Conservation (phyloP, 176 grass and related monocot species). For the Oryza rufipogon region DNA sequence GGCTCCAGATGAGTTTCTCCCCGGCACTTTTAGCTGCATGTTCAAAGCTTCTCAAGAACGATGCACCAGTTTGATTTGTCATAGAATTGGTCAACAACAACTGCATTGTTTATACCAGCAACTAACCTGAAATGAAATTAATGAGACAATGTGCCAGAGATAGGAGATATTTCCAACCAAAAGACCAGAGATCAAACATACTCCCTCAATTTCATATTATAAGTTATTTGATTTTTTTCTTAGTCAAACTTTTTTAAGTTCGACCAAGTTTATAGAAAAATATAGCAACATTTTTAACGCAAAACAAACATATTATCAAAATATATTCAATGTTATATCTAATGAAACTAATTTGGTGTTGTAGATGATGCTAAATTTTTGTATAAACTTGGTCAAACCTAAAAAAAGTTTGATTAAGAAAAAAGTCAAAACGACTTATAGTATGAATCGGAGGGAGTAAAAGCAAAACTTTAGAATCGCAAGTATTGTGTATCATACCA, state of each 20-base stretch:
- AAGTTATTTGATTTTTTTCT: too few species aligned
- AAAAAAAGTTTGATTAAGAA: too few species aligned
- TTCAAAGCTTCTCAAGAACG: constrained; percentile 88
- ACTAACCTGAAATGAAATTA: constrained; percentile 66
- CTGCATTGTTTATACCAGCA: constrained; percentile 71
- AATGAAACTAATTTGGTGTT: too few species aligned
- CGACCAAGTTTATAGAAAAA: too few species aligned
- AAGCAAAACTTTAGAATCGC: neutral
- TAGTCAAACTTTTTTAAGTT: too few species aligned
- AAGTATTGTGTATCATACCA: neutral
- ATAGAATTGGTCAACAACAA: constrained; percentile 78
- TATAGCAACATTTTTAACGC: too few species aligned
- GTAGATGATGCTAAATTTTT: too few species aligned
- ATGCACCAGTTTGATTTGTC: constrained; percentile 99
- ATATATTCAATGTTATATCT: too few species aligned
- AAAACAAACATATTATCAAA: too few species aligned
- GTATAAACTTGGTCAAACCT: too few species aligned
- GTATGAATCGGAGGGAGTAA: neutral
- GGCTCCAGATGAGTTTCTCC: neutral
- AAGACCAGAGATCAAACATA: constrained; percentile 23
- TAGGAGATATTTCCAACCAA: constrained; percentile 31
- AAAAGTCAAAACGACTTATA: too few species aligned
- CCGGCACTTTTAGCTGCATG: neutral
- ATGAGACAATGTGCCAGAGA: neutral
- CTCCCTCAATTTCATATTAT: too few species aligned